These are phyloP conservation scores for Podila epigama DNA, from an alignment of 192 early-diverging fungal genomes.

Conservation along the genomic window DNA sequence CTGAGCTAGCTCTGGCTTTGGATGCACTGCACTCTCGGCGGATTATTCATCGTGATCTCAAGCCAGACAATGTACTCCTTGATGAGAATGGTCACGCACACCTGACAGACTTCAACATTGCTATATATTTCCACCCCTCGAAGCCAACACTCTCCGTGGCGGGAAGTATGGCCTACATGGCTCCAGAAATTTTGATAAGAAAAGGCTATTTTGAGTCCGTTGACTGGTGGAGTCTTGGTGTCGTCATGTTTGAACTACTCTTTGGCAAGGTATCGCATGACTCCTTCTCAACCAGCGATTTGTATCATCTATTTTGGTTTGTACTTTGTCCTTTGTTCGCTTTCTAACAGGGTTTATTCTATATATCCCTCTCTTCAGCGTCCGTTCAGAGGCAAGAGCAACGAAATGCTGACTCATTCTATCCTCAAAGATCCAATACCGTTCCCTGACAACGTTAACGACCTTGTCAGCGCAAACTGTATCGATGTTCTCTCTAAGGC, in stretches of 20 bases:
- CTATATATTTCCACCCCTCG: constrained; percentile 68
- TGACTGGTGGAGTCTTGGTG: constrained; percentile 88
- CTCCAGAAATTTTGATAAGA: constrained; percentile 75
- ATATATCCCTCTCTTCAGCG: constrained; percentile 66
- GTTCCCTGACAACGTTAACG: constrained; percentile 67
- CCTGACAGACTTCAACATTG: constrained; percentile 90
- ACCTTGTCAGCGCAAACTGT: constrained; percentile 56
- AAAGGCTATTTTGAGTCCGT: constrained; percentile 62
- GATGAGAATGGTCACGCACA: constrained; percentile 81
- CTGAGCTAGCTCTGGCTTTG: constrained; percentile 72
- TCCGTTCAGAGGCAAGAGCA: constrained; percentile 82
- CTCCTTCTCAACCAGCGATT: no score
- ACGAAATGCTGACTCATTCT: constrained; percentile 71
- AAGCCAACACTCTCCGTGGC: constrained; percentile 77
- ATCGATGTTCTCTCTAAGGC: constrained; percentile 60
- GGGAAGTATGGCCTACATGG: constrained; percentile 91
- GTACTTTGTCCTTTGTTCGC: no score
- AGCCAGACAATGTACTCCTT: constrained; percentile 87
- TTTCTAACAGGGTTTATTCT: no score
- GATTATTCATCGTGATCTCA: constrained; percentile 85
- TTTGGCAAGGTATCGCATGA: constrained; percentile 87
- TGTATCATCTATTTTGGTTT: neutral
- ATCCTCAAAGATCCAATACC: constrained; percentile 74
- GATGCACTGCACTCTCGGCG: constrained; percentile 72
- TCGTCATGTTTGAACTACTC: constrained; percentile 77